These are phyloP conservation scores for Nigrograna mackinnonii DNA, from an alignment of 2,329 filamentous ascomycete genomes.

Conservation along the genomic window DNA sequence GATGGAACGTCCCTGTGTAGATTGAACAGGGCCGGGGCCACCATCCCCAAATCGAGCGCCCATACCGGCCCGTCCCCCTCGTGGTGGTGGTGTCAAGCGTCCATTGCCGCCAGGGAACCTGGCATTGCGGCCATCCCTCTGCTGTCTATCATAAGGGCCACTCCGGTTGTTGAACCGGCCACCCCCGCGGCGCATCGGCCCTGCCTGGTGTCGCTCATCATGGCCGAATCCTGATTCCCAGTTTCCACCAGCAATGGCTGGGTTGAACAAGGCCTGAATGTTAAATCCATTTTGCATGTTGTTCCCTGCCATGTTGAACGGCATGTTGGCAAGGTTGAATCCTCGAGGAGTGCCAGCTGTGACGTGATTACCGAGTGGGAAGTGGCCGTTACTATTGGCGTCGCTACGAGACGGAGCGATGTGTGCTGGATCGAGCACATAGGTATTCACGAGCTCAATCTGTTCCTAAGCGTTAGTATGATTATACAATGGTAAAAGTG, in stretches of 20 bases:
- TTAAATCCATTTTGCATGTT: constrained; percentile 44
- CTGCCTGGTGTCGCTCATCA: constrained; percentile 42
- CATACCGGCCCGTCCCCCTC: constrained; percentile 49
- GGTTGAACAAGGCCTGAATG: constrained; percentile 53
- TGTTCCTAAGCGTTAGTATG: constrained; percentile 42
- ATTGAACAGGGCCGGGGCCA: constrained; percentile 81
- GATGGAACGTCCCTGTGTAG: constrained; percentile 86
- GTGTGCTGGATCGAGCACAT: constrained; percentile 91
- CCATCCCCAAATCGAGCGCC: constrained; percentile 71
- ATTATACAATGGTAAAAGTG: constrained; percentile 1
- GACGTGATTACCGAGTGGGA: constrained; percentile 78
- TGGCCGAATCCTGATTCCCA: constrained; percentile 56
- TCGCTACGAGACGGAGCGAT: constrained; percentile 93
- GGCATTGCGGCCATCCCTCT: constrained; percentile 48
- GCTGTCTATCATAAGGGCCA: constrained; percentile 46
- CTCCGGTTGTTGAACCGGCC: constrained; percentile 40
- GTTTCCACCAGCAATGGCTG: constrained; percentile 48
- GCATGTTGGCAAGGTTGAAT: constrained; percentile 81
- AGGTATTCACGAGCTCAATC: constrained; percentile 90
- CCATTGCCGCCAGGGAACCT: constrained; percentile 52
- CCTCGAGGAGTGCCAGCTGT: constrained; percentile 82
- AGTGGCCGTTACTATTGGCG: constrained; percentile 94
- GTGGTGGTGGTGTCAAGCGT: constrained; percentile 51
- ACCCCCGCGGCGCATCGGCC: constrained; percentile 47
- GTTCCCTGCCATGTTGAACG: constrained; percentile 61